Evolutionary conservation across 2,329 filamentous ascomycete genomes (phyloP).

Genomic region (Boeremia lycopersici): DNA sequence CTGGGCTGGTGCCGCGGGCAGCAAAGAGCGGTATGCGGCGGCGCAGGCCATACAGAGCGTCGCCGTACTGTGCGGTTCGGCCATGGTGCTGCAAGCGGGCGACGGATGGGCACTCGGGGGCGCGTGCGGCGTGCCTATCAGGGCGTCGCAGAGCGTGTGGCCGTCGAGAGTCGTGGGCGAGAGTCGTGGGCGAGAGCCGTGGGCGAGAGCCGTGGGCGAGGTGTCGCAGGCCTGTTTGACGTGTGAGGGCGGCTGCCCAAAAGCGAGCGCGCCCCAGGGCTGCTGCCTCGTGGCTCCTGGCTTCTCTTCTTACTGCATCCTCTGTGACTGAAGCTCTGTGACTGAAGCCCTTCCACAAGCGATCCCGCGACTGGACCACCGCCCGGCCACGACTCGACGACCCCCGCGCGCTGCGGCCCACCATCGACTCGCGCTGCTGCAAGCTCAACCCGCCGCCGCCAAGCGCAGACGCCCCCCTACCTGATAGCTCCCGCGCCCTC

Average conservation of each 20-base stretch:
- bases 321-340: too few species aligned
- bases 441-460: conserved; percentile 30
- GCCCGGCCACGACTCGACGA: conserved; percentile 21
- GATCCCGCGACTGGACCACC: conserved; percentile 2
- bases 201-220: too few species aligned
- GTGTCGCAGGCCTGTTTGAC: conserved; percentile 37
- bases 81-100: conserved; percentile 2
- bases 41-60: conserved; percentile 12
- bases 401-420: conserved; percentile 15
- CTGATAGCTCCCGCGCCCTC: conserved; percentile 34
- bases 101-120: background rate
- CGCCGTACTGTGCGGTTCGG: background rate
- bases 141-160: conserved; percentile 24
- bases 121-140: conserved; percentile 30
- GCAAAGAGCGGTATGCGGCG: conserved; percentile 10
- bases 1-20: background rate
- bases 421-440: conserved; percentile 29
- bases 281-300: too few species aligned
- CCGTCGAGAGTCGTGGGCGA: conserved; percentile 17
- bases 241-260: conserved; percentile 29
- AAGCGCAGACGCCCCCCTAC: conserved; percentile 40
- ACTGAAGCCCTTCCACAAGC: too few species aligned
- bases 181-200: conserved; percentile 13
- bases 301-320: too few species aligned
- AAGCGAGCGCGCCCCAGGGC: background rate